Conservation (phyloP, 345 rosid species). For the Acer negundo region DNA sequence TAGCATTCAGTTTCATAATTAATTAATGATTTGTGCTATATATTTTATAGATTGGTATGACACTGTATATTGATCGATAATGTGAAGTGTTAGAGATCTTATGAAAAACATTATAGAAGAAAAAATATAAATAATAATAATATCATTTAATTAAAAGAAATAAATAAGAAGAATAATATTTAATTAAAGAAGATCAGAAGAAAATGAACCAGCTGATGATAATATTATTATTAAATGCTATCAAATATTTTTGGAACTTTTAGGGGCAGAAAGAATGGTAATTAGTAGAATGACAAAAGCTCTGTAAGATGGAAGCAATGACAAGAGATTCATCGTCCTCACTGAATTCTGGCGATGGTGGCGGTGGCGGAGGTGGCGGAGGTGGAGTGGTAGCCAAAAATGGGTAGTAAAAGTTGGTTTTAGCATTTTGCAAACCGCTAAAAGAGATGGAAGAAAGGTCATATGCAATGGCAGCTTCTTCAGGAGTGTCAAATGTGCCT, state of each 20-base stretch:
- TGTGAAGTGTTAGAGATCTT: no score
- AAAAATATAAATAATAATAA: no score
- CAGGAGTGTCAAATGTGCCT: constrained; percentile 37
- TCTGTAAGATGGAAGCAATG: constrained; percentile 34
- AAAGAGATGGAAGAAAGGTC: constrained; percentile 33
- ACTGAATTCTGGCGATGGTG: background rate
- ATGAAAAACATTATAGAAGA: no score
- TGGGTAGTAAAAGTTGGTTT: constrained; percentile 36
- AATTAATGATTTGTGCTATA: no score
- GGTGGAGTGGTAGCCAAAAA: background rate
- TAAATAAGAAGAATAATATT: no score
- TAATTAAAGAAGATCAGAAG: no score
- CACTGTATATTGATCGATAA: no score
- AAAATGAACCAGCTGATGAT: no score
- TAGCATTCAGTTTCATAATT: no score
- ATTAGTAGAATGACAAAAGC: constrained; percentile 24
- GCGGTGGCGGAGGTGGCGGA: background rate
- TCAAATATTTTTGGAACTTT: background rate
- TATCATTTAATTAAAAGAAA: no score
- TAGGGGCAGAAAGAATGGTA: constrained; percentile 10
- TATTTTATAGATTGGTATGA: no score
- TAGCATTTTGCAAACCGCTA: constrained; percentile 28
- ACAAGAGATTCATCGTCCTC: constrained; percentile 32
- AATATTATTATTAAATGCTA: no score
- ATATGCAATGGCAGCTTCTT: constrained; percentile 40